These are phyloP conservation scores for Claviceps sp. DNA, from an alignment of 2,329 filamentous ascomycete species.

Conservation along the genomic window DNA sequence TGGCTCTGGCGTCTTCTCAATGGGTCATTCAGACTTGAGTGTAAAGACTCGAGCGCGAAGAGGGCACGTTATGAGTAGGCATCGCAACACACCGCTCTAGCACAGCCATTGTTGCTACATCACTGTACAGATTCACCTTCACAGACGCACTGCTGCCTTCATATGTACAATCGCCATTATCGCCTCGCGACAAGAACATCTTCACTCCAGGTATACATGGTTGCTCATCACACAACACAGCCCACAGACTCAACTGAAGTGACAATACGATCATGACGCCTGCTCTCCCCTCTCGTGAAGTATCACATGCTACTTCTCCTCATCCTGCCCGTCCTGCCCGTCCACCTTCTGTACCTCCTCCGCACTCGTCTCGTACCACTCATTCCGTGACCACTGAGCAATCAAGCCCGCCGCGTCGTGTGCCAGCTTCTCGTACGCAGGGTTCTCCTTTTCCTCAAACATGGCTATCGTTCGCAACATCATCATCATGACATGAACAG, in stretches of 20 bases:
- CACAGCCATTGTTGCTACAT: too few relatives aligned
- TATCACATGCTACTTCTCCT: background rate
- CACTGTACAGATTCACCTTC: too few relatives aligned
- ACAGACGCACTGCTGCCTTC: too few relatives aligned
- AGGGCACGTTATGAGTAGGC: too few relatives aligned
- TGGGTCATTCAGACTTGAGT: too few relatives aligned
- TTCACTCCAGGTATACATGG: background rate
- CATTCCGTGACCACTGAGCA: conserved; percentile 47
- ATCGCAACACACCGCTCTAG: too few relatives aligned
- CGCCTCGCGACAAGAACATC: background rate
- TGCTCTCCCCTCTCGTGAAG: background rate
- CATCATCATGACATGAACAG: background rate
- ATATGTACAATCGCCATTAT: too few relatives aligned
- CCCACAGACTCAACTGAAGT: background rate
- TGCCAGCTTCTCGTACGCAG: conserved; percentile 56
- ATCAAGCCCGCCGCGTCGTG: conserved; percentile 53
- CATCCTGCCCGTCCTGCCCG: background rate
- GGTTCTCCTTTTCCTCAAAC: conserved; percentile 62
- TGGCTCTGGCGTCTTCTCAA: too few relatives aligned
- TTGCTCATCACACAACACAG: background rate
- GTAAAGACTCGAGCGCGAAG: too few relatives aligned
- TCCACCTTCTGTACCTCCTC: conserved; percentile 2
- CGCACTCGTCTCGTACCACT: conserved; percentile 43
- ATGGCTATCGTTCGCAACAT: conserved; percentile 34
- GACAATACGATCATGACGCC: background rate